Evolutionary conservation across 176 grass and related monocot species (phyloP).

Genomic region (Poa annua): DNA sequence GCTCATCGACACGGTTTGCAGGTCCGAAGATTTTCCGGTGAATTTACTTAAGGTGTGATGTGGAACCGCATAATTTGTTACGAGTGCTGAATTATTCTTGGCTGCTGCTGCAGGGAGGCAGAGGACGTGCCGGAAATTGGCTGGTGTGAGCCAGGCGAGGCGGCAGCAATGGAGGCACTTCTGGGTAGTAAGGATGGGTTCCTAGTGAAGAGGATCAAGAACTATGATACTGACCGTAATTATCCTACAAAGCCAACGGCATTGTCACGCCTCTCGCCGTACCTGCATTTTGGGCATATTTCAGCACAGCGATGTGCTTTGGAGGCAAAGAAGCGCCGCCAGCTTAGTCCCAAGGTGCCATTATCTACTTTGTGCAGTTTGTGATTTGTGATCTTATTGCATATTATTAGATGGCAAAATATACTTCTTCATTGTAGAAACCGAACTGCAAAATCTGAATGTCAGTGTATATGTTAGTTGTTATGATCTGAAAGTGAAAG

Average conservation of each 20-base stretch:
- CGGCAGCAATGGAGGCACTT: constrained; percentile 64
- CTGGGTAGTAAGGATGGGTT: constrained; percentile 74
- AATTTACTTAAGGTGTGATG: not conserved
- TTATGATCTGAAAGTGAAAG: constrained; percentile 36
- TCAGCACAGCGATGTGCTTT: constrained; percentile 88
- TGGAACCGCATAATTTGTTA: not conserved
- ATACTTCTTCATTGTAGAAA: constrained; percentile 4
- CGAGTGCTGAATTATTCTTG: constrained; percentile 1
- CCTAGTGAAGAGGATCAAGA: constrained; percentile 81
- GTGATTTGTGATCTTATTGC: not conserved
- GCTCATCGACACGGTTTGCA: constrained; percentile 61
- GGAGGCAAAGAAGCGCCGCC: constrained; percentile 58
- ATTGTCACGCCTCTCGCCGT: constrained; percentile 76
- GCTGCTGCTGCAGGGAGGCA: constrained; percentile 57
- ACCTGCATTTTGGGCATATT: constrained; percentile 96
- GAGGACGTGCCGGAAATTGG: constrained; percentile 77
- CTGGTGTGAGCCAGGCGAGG: constrained; percentile 84
- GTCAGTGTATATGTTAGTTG: not conserved
- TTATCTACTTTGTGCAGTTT: constrained; percentile 9
- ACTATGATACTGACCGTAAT: constrained; percentile 66
- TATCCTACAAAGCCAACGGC: constrained; percentile 75
- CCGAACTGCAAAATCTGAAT: constrained; percentile 7
- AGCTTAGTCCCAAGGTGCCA: constrained; percentile 65
- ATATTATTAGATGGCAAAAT: constrained; percentile 18
- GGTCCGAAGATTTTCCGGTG: constrained; percentile 26